Base-by-base conservation (phyloP, 768 basidiomycete species). In the Amanita brunnescens region DNA sequence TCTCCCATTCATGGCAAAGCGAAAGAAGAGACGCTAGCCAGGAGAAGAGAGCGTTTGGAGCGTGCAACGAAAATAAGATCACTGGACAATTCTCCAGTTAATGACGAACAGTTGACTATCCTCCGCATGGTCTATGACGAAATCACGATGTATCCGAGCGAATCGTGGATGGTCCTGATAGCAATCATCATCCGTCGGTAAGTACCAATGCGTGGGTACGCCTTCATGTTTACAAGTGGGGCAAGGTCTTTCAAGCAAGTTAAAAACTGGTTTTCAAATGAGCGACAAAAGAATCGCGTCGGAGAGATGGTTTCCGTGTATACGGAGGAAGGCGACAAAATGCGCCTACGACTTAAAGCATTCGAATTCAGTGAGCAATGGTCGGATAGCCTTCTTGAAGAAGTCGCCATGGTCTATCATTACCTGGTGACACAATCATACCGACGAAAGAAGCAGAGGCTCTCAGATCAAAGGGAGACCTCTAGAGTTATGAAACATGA, bases 211-310 rank as follows among this genome's bases (percentile, higher is more conserved):
- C 52, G 47, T 29, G 6, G n/a, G 8, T 40, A 34, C 43, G 24
- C 35, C 32, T 38, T 43, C 23, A 35, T 52, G 44, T 47, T 51
- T 43, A 54, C 44, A 32, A 46, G 24, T 37, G 20, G 34, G 34
- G 45, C 43, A 60, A 80, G 79, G 56, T 73, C 79, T 43, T 78
- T 77, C 58, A 75, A 74, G 58, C 80, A 81, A 62, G 74, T 82
- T 49, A 80, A 78, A 64, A 81, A 81, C 55, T 83, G 81, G 80
- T 83, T 83, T 54, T 79, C 79, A 4, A 83, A 83, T 62, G 74
- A 80, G 63, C 72, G 81, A 38, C 81, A 73, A 58, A 73, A 73
- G 54, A 67, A 68, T 42, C 67, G 65, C 52, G 58, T 54, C 39
- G 69, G 74, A 52, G 70, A 74, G 55, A 70, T 70, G 50, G 64